Conservation (phyloP, 139 green algal genomes). For the Spirogloea muscicola region DNA sequence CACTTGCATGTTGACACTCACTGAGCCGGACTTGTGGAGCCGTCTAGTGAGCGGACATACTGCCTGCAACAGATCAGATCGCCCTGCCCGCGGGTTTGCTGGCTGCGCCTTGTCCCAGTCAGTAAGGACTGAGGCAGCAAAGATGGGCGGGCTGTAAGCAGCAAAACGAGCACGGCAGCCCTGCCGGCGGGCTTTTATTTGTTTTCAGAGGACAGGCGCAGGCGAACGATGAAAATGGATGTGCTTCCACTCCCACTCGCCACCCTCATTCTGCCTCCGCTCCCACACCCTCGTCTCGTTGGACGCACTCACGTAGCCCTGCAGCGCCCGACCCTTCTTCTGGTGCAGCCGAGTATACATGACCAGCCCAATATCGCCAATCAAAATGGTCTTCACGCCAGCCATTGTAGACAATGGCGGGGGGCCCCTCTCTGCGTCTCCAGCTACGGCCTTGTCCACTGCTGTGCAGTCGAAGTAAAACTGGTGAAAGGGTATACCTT, state of each 20-base stretch:
- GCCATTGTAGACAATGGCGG: conserved; percentile 25
- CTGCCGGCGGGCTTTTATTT: too few relatives aligned
- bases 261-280: conserved; percentile 11
- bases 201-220: too few relatives aligned
- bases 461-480: conserved; percentile 43
- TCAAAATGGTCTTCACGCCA: conserved; percentile 3
- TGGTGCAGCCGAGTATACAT: conserved; percentile 24
- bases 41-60: too few relatives aligned
- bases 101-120: too few relatives aligned
- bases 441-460: too few relatives aligned
- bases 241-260: conserved; percentile 33
- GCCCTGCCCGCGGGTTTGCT: too few relatives aligned
- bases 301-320: conserved; percentile 9
- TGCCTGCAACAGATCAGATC: too few relatives aligned
- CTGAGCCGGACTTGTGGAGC: too few relatives aligned
- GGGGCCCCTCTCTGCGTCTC: conserved; percentile 10
- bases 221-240: conserved; percentile 40
- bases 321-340: background rate
- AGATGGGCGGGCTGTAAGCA: too few relatives aligned
- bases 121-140: too few relatives aligned
- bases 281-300: conserved; percentile 44
- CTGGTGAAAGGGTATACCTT: conserved; percentile 40
- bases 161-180: too few relatives aligned
- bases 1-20: too few relatives aligned
- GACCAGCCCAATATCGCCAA: conserved; percentile 24